phyloP scores from a whole-genome alignment of 768 basidiomycete species.

The Neoboletus magnificus region DNA sequence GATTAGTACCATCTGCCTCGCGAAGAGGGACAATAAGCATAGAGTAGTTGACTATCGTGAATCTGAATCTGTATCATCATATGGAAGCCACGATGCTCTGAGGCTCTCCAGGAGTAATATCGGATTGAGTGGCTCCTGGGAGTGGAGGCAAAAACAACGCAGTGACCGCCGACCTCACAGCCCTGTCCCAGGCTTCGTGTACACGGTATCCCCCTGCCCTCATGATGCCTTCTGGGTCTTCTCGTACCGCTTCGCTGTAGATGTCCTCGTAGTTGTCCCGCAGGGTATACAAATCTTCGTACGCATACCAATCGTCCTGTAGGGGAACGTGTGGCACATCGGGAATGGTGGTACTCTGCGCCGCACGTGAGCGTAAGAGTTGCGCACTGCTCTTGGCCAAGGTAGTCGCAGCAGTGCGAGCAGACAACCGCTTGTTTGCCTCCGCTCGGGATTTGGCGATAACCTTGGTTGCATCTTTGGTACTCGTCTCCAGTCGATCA shows the following conservation, averaged over 20 bases:
- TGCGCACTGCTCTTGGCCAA: slow-evolving; percentile 45
- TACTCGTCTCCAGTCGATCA: slow-evolving; percentile 75
- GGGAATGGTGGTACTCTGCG: slow-evolving; percentile 61
- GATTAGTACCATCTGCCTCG: neutral
- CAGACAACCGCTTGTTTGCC: slow-evolving; percentile 57
- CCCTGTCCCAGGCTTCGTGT: slow-evolving; percentile 84
- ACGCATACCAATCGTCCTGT: slow-evolving; percentile 72
- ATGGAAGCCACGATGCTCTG: slow-evolving; percentile 48
- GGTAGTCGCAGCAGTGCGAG: slow-evolving; percentile 45
- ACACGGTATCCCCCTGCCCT: slow-evolving; percentile 78
- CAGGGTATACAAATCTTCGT: slow-evolving; percentile 63
- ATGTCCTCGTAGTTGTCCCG: slow-evolving; percentile 65
- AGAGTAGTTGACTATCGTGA: neutral
- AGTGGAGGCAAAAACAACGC: slow-evolving; percentile 63
- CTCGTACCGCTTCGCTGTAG: slow-evolving; percentile 70
- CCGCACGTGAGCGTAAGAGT: slow-evolving; percentile 59
- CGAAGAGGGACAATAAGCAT: neutral
- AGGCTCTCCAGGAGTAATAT: neutral
- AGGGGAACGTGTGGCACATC: slow-evolving; percentile 80
- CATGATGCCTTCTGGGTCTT: slow-evolving; percentile 76
- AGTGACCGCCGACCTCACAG: slow-evolving; percentile 68
- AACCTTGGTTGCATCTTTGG: slow-evolving; percentile 64
- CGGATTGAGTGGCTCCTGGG: slow-evolving; percentile 25
- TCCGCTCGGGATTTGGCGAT: slow-evolving; percentile 67
- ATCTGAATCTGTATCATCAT: slow-evolving; percentile 21